phyloP scores from a whole-genome alignment of 345 rosid species.

The Leavenworthia alabamica region DNA sequence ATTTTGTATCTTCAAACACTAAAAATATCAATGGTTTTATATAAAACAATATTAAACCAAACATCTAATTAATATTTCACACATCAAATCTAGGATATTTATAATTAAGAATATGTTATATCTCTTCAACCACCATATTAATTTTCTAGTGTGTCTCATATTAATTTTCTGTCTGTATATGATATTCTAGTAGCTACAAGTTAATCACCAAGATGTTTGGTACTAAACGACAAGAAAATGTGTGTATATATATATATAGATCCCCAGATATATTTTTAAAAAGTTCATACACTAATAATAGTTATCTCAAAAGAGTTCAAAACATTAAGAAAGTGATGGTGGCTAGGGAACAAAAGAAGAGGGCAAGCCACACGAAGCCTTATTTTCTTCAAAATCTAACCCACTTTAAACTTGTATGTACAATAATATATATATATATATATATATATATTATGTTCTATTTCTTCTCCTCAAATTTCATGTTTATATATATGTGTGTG shows the following conservation, averaged over 20 bases:
- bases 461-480: neutral
- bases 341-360: conserved; percentile 38
- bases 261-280: conserved; percentile 14
- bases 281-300: neutral
- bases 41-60: neutral
- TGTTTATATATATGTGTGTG: neutral
- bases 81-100: neutral
- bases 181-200: neutral
- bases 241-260: conserved; percentile 6
- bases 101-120: neutral
- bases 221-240: conserved; percentile 16
- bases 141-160: too few relatives aligned
- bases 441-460: too few relatives aligned
- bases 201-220: conserved; percentile 2
- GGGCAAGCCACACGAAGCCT: conserved; percentile 40
- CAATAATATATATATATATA: neutral
- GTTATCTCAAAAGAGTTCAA: neutral
- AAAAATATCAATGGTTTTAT: neutral
- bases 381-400: conserved; percentile 38
- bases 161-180: too few relatives aligned
- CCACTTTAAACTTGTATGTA: conserved; percentile 47
- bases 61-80: neutral
- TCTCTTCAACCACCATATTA: neutral
- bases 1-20: neutral
- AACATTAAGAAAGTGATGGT: conserved; percentile 37